Evolutionary conservation across 2,329 filamentous ascomycete genomes (phyloP), one percentile per base, ranked within the genome.

Genomic region (Cladophialophora psammophila): DNA sequence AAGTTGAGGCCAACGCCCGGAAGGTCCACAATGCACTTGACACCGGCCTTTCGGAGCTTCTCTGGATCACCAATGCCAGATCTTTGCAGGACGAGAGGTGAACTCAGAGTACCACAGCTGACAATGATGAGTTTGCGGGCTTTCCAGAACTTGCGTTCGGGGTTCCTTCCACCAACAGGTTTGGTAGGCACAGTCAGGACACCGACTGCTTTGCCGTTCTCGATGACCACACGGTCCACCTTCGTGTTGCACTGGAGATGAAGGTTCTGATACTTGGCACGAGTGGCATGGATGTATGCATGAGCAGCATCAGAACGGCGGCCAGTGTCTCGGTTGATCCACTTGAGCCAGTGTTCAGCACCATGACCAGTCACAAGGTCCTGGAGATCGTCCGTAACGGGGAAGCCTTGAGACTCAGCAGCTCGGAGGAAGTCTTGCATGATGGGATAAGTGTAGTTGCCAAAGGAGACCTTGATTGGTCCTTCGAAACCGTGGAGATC

Each of bases 281-380:
- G 86, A 5, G 91, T 94, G 61, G 89, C 88, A 78, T 94, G 91
- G 67, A 94, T 83, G 72, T 94, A 94, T 1, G 88, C 90, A 74
- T 93, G 91, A 6, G 91, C 91, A 62, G 88, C 90, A 78, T 94
- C 91, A 67, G 88, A 91, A 65, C 91, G 89, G 59, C 91, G 87
- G 53, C 91, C 91, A 35, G 78, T 80, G 56, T 81, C 80, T 56
- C 82, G 85, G 74, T 94, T 93, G 78, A 94, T 93, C 91, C 91
- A 94, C 79, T 94, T 93, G 64, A 94, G 81, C 91, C 91, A 94
- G 71, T 93, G 91, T 79, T 93, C 90, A 54, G 90, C 91, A 69
- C 91, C 91, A 66, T 89, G 87, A 13, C 72, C 79, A 63, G 80
- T 81, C 18, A 72, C 76, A 64, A 93, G 80, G 73, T 94, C 91